Evolutionary conservation across 768 basidiomycete species (phyloP), one percentile per base, ranked within the genome.

Genomic region (Termitomyces sp.): DNA sequence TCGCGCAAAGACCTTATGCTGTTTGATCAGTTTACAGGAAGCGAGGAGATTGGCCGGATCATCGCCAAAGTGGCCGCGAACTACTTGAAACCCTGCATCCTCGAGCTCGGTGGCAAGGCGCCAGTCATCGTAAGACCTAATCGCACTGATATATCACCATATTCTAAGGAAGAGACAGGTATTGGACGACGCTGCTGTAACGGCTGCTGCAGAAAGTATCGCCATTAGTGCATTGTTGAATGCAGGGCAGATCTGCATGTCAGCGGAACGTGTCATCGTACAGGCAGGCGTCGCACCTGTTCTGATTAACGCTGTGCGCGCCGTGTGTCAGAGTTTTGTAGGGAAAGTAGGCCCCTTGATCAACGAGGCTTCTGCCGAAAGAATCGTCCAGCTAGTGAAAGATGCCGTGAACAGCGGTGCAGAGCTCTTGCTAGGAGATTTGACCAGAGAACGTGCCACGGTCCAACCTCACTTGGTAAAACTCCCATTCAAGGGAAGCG

Each of bases 191-290:
- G 85, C 84, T 0, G 74, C 85, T 62, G 62, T 85, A 23, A 63
- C 72, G 9, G 71, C 79, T 44, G 85, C 84, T 0, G 82, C 85
- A 78, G 53, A 74, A 72, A 2, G n/a, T n/a, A 77, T 82, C 49
- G 72, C 72, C 0, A 73, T 60, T 31, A 76, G 76, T 17, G 73
- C 80, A 2, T 69, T 82, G 63, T 51, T 74, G 0, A 69, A 79
- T 63, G 79, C 79, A 14, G 82, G 82, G 1, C 81, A 83, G 68
- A 72, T 82, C 37, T 84, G 82, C 69, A 82, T 84, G 79, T 81
- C 82, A 0, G 78, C 81, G 10, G 81, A 82, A 62, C 77, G 82
- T 6, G 77, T 83, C 17, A 79, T 84, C 40, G 77, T 77, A 25
- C 79, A 82, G 59, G 68, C 74, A 14, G 70, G 65, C 7, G 68